Conservation (phyloP, 139 green algal species). For the Chlamydomonas schloesseri region DNA sequence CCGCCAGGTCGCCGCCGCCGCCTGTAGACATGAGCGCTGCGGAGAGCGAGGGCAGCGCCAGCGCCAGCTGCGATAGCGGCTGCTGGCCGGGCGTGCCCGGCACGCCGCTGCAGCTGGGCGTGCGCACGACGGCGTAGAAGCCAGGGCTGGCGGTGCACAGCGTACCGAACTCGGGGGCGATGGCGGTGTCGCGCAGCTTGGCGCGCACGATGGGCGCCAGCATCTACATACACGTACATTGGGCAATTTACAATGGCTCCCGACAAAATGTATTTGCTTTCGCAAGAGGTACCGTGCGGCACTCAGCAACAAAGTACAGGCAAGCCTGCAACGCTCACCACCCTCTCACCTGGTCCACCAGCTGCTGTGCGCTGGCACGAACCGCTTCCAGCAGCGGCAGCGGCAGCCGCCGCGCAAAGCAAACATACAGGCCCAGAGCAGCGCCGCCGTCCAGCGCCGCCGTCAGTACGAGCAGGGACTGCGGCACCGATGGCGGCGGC, state of each 20-base stretch:
- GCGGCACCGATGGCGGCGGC: neutral
- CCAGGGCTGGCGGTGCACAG: neutral
- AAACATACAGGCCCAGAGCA: neutral
- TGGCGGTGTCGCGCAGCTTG: neutral
- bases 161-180: neutral
- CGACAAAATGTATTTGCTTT: no score
- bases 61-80: neutral
- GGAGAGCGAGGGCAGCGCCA: neutral
- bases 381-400: neutral
- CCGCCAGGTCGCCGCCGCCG: neutral
- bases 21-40: slow-evolving; percentile 5
- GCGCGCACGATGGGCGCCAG: neutral
- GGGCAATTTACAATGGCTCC: no score
- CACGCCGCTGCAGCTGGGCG: no score
- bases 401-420: neutral
- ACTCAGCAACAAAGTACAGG: no score
- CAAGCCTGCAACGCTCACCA: no score
- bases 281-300: no score
- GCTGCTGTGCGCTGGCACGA: neutral
- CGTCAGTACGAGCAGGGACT: neutral
- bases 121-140: neutral
- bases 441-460: neutral
- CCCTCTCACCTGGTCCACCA: neutral
- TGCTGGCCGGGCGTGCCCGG: neutral
- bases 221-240: neutral